Base-by-base conservation (phyloP, 192 early-diverging fungal genomes). In the Polychytrium aggregatum region DNA sequence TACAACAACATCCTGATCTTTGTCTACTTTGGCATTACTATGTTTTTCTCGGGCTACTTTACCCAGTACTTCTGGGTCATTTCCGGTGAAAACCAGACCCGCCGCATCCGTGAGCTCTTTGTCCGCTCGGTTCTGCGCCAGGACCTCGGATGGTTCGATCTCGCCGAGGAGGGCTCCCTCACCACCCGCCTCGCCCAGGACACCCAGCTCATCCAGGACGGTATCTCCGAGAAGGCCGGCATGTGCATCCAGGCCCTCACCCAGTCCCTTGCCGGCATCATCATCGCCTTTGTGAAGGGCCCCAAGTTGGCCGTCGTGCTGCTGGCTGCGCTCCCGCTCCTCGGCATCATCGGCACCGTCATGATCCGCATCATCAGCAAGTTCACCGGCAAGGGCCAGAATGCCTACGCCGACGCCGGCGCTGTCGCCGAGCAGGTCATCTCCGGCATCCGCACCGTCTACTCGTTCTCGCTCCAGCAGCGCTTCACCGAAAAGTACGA, bases 261-360 rank as follows among this genome's bases (percentile, higher is more conserved):
- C 1, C 27, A 55, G 16, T 74, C 67, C 59, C 22, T 71, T 27
- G 44, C 63, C 37, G 72, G 72, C n/a, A 70, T 70, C 41, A 44
- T 68, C 30, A 60, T 67, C 40, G 65, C 57, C 37, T 74, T 59
- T 49, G 34, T 54, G 35, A 65, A 78, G 55, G 88, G 86, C 2
- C 91, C 88, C 88, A 70, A 62, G 50, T 67, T 95, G 43, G 74
- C 88, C 28, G 67, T 93, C 42, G 87, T 98, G 6, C 68, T 98
- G 30, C 63, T 80, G 11, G 70, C 84, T 18, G 78, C 76, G 29
- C 52, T 93, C 46, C 88, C 90, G 6, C 47, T 92, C 36, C 49
- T 98, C 41, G 82, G 69, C 18, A 56, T 52, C 21, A 35, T 53
- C 36, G 53, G 59, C 17, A 59, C 59, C n/a, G 37, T 82, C 18